Conservation (phyloP, 1,284 basidiomycete genomes). For the Pseudozyma sp. region DNA sequence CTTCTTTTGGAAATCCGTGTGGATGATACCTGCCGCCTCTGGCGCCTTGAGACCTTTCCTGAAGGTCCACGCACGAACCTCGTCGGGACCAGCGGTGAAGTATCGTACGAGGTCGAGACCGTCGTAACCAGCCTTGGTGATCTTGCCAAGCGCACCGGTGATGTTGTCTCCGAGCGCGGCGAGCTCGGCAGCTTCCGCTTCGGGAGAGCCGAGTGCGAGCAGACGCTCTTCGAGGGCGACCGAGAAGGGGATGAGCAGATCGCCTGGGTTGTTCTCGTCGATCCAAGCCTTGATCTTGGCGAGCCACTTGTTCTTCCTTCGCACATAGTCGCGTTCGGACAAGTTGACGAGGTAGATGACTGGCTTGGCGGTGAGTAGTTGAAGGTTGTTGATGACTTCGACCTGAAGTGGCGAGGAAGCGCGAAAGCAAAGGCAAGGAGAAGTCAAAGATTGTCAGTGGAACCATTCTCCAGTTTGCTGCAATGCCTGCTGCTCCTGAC, state of each 20-base stretch:
- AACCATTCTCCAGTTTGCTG: background rate
- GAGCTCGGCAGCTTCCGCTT: conserved; percentile 63
- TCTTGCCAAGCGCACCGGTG: conserved; percentile 64
- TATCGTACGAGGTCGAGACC: conserved; percentile 65
- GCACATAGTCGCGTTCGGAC: conserved; percentile 91
- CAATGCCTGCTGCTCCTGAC: too few species aligned
- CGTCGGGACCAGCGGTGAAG: conserved; percentile 95
- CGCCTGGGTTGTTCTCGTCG: conserved; percentile 95
- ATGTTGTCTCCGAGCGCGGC: conserved; percentile 61
- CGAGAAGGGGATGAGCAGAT: conserved; percentile 95
- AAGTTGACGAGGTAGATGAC: conserved; percentile 99
- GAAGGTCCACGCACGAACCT: conserved; percentile 97
- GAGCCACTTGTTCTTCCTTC: conserved; percentile 99
- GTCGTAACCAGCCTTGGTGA: conserved; percentile 67
- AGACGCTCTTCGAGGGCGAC: conserved; percentile 95
- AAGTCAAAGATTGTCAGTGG: background rate
- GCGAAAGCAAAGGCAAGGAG: too few species aligned
- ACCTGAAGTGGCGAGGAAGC: conserved; percentile 74
- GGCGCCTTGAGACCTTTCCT: conserved; percentile 93
- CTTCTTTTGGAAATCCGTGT: conserved; percentile 94
- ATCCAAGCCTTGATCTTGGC: conserved; percentile 99
- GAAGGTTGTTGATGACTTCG: conserved; percentile 91
- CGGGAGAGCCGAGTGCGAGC: conserved; percentile 70
- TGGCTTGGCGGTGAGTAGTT: conserved; percentile 94
- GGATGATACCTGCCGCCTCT: conserved; percentile 97